phyloP scores from a whole-genome alignment of 768 basidiomycete genomes.

The Russula abietina region DNA sequence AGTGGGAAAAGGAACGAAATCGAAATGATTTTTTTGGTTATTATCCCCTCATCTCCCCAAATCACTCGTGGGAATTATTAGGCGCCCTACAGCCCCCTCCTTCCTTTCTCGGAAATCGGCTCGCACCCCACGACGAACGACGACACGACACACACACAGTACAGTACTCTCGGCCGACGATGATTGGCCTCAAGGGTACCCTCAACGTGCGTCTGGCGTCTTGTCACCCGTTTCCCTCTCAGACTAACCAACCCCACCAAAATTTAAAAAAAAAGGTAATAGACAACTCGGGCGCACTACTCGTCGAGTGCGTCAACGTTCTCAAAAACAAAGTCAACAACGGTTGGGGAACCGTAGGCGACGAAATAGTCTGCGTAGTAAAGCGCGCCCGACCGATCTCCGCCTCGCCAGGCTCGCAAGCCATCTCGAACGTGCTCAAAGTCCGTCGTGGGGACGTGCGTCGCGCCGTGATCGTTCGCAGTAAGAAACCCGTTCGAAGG shows the following conservation, averaged over 20 bases:
- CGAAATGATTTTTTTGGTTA: too few relatives aligned
- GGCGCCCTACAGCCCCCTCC: too few relatives aligned
- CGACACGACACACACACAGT: too few relatives aligned
- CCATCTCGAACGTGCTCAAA: constrained; percentile 77
- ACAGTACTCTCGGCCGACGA: too few relatives aligned
- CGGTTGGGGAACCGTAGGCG: constrained; percentile 88
- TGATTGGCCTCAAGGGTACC: constrained; percentile 94
- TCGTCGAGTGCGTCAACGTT: constrained; percentile 95
- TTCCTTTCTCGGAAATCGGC: background rate
- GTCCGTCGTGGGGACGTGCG: constrained; percentile 91
- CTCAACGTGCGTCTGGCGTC: constrained; percentile 59
- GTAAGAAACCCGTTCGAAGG: constrained; percentile 76
- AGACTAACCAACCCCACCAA: background rate
- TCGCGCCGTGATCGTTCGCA: constrained; percentile 92
- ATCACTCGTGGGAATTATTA: constrained; percentile 20
- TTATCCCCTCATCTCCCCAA: background rate
- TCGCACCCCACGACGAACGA: background rate
- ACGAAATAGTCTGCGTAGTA: constrained; percentile 94
- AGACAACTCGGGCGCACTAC: constrained; percentile 93
- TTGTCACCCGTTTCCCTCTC: background rate
- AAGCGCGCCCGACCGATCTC: constrained; percentile 72
- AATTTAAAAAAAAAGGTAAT: constrained; percentile 63
- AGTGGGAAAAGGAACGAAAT: background rate
- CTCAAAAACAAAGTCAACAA: constrained; percentile 94
- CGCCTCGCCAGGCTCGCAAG: constrained; percentile 56